Percentiles rank a stretch among this genome's conserved stretches.
These are phyloP conservation scores for Cavenderia fasciculata DNA, from an alignment of 78 protist genomes.

Conservation along the genomic window DNA sequence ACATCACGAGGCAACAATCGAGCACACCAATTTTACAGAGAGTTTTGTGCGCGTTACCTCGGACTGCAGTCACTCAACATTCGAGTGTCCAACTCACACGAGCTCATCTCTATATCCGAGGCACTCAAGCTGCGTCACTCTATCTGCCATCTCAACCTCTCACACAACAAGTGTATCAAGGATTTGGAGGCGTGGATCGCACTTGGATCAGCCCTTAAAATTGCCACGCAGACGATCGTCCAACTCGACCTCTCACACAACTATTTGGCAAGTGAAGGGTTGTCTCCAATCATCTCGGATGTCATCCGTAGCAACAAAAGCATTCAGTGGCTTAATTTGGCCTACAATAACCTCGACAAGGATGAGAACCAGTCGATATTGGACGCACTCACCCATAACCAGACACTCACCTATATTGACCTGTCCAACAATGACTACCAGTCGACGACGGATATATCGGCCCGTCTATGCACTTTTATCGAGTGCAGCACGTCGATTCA, in stretches of 20 bases:
- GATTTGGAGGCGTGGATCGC: conserved; percentile 74
- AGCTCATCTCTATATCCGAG: conserved; percentile 45
- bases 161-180: conserved; percentile 45
- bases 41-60: conserved; percentile 45
- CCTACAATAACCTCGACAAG: conserved; percentile 42
- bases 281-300: conserved; percentile 54
- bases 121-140: conserved; percentile 49
- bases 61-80: conserved; percentile 14
- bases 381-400: conserved; percentile 24
- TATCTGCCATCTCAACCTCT: conserved; percentile 19
- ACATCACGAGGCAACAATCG: background rate
- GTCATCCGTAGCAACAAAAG: conserved; percentile 30
- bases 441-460: conserved; percentile 26
- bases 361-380: conserved; percentile 67
- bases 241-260: conserved; percentile 53
- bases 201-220: conserved; percentile 43
- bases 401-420: conserved; percentile 23
- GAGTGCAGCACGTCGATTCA: background rate
- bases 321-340: conserved; percentile 28
- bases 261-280: conserved; percentile 42
- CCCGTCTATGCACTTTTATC: background rate
- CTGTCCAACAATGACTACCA: conserved; percentile 60
- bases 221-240: conserved; percentile 5
- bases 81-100: conserved; percentile 2
- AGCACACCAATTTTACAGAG: conserved; percentile 29